These are phyloP conservation scores for Candida verbasci DNA, from an alignment of 805 yeast species.

Conservation along the genomic window DNA sequence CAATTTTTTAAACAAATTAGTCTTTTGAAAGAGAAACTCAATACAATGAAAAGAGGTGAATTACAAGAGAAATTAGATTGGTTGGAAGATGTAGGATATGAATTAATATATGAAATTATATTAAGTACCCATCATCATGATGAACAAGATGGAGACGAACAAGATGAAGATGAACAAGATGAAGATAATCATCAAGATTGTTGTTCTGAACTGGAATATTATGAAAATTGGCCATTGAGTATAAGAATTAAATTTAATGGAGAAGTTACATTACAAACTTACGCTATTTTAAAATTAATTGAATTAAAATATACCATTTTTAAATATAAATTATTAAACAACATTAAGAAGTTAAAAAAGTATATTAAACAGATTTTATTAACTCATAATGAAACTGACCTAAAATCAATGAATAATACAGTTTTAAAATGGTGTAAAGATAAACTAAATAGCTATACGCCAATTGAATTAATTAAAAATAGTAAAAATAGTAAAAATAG, in stretches of 20 bases:
- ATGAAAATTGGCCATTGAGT: conserved; percentile 41
- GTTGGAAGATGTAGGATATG: conserved; percentile 47
- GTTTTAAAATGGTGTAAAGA: conserved; percentile 23
- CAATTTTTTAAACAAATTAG: conserved; percentile 38
- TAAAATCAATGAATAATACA: conserved; percentile 9
- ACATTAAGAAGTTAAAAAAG: conserved; percentile 13
- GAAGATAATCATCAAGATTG: conserved; percentile 11
- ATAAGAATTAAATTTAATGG: conserved; percentile 39
- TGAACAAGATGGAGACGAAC: conserved; percentile 8
- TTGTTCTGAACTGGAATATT: conserved; percentile 14
- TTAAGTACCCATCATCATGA: conserved; percentile 8
- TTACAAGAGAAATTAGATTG: conserved; percentile 39
- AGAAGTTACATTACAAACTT: conserved; percentile 39
- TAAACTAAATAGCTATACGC: conserved; percentile 18
- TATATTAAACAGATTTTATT: conserved; percentile 17
- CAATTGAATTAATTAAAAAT: neutral
- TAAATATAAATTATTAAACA: conserved; percentile 16
- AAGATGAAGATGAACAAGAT: conserved; percentile 8
- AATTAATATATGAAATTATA: conserved; percentile 19
- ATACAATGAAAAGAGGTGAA: conserved; percentile 26
- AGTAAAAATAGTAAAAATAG: neutral
- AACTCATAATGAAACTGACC: conserved; percentile 8
- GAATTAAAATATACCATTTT: conserved; percentile 25
- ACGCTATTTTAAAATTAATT: conserved; percentile 29
- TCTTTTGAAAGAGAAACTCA: conserved; percentile 13